Evolutionary conservation across 768 basidiomycete genomes (phyloP), one percentile per base, ranked within the genome.

Genomic region (Amanita brunnescens): DNA sequence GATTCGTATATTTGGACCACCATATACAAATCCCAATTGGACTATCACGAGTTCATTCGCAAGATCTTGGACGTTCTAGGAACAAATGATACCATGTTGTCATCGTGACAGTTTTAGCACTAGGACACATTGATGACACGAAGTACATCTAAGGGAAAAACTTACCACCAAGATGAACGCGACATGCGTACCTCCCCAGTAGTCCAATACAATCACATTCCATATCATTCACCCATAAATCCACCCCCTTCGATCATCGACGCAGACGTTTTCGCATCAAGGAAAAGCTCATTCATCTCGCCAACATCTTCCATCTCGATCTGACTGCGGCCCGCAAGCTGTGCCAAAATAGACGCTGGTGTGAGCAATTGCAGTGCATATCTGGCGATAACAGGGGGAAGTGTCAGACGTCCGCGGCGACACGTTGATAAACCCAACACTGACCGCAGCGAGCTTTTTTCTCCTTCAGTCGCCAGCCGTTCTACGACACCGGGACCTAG

Each of bases 271-370:
- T 93, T 95, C 16, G 95, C 92, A 65, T 98, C 94, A 59, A 97
- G 73, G 75, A 99, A 99, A 29, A 99, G 72, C 62, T 91, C 90
- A 56, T 85, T 85, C 85, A 96, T 92, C 75, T 97, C 93, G 30
- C 78, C 76, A 44, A 98, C 83, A 65, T 99, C 96, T 56, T 97
- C 92, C 2, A 83, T 68, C 54, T 83, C 79, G 51, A 98, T 91
- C 60, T 92, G 85, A 30, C 68, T 75, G 53, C 91, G 83, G 2
- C 94, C 93, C 0, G 76, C 78, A 26, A 93, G 67, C 32, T 73
- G 70, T 2, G 93, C 85, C 3, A 97, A 76, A 61, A 98, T 94
- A 18, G 87, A 86, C 1, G 91, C 91, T 0, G 95, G 95, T 0
- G 89, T 87, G 51, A 98, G 75, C 13, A 97, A 73, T 64, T 97